A percentile compares a stretch with the other conserved stretches of the same genome.
These are phyloP conservation scores for Fusarium robinianum DNA, from an alignment of 2,329 filamentous ascomycete species.

Conservation along the genomic window DNA sequence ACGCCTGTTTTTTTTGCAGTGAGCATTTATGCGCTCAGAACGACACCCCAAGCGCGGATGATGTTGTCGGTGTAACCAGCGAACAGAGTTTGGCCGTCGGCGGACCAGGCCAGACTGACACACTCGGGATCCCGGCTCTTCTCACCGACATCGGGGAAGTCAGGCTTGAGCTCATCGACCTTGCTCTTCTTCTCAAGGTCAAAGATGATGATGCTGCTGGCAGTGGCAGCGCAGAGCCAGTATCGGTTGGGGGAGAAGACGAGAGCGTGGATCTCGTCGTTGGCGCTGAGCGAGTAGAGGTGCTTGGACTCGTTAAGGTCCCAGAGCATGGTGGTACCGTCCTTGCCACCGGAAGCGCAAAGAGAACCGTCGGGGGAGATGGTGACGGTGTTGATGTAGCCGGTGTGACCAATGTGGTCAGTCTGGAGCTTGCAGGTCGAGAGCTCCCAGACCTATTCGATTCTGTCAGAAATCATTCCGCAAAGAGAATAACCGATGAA, in stretches of 20 bases:
- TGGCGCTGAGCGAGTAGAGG: conserved; percentile 99
- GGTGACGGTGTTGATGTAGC: conserved; percentile 99
- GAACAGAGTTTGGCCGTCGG: conserved; percentile 98
- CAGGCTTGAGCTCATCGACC: conserved; percentile 99
- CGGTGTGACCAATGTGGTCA: conserved; percentile 99
- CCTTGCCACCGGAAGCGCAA: conserved; percentile 98
- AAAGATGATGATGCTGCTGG: conserved; percentile 99
- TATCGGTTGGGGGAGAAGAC: conserved; percentile 99
- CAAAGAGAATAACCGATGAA: not conserved
- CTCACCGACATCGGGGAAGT: conserved; percentile 97
- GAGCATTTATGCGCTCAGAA: conserved; percentile 78
- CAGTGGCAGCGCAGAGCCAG: conserved; percentile 99
- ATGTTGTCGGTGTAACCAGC: conserved; percentile 99
- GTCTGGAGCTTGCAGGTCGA: conserved; percentile 99
- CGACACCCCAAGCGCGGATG: conserved; percentile 97
- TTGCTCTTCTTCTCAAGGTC: conserved; percentile 99
- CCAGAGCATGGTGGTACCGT: conserved; percentile 99
- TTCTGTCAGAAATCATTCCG: conserved; percentile 18
- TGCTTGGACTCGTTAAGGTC: conserved; percentile 99
- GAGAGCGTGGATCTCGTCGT: conserved; percentile 99
- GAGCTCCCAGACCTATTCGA: conserved; percentile 91
- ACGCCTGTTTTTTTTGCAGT: conserved; percentile 35
- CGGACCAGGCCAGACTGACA: conserved; percentile 94
- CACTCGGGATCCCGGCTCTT: conserved; percentile 99
- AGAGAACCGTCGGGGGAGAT: conserved; percentile 99